Evolutionary conservation across 2,329 filamentous ascomycete genomes (phyloP).

Genomic region (Diaporthe citrichinensis): DNA sequence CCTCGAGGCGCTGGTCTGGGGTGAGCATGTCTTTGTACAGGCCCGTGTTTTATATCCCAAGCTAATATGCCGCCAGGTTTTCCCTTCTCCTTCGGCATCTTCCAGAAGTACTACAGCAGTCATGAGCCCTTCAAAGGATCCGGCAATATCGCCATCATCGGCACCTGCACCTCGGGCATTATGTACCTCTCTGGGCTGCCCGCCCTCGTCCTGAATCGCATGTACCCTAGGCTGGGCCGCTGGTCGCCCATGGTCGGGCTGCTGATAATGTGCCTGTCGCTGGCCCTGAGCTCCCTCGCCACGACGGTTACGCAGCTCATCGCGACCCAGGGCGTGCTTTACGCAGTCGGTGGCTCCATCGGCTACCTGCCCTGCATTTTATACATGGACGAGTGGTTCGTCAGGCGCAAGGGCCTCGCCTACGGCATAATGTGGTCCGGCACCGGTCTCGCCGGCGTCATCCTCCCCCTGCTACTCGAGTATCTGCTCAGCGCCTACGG

Average conservation of each 20-base stretch:
- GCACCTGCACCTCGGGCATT: constrained; percentile 51
- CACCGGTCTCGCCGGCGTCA: constrained; percentile 64
- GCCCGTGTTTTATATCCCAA: no score
- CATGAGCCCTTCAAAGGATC: constrained; percentile 70
- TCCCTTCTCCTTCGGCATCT: constrained; percentile 77
- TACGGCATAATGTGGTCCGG: constrained; percentile 74
- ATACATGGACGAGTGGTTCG: constrained; percentile 75
- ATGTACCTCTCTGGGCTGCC: constrained; percentile 70
- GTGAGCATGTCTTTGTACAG: constrained; percentile 48
- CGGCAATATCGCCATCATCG: constrained; percentile 69
- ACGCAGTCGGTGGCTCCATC: constrained; percentile 69
- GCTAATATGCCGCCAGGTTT: constrained; percentile 64
- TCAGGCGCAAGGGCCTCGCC: constrained; percentile 68
- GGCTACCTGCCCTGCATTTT: constrained; percentile 68
- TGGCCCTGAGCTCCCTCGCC: constrained; percentile 67
- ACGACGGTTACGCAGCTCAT: constrained; percentile 67
- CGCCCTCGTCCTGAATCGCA: constrained; percentile 60
- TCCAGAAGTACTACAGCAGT: constrained; percentile 77
- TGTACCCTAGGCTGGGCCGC: constrained; percentile 56
- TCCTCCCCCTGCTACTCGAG: constrained; percentile 67
- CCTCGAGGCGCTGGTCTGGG: constrained; percentile 68
- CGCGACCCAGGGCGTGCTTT: constrained; percentile 72
- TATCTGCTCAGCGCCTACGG: constrained; percentile 64
- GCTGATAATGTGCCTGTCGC: constrained; percentile 65
- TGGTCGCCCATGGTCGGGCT: constrained; percentile 61